Percentiles rank a stretch among this genome's conserved stretches.
Evolutionary conservation across 2,329 filamentous ascomycete species (phyloP).

Genomic region (Thelonectria rubi): DNA sequence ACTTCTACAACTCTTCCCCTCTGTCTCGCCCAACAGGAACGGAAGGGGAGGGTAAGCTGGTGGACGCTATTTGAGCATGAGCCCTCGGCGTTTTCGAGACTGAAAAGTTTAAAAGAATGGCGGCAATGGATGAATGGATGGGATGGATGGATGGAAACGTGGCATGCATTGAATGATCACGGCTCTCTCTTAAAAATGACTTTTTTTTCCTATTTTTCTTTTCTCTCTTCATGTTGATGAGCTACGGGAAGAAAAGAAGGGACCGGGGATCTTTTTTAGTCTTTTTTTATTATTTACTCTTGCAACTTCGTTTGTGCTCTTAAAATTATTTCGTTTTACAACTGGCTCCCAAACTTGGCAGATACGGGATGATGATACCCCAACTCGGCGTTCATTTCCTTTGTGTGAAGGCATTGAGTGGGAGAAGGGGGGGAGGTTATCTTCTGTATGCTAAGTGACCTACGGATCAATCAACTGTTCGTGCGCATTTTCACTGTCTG

Average conservation of each 20-base stretch:
- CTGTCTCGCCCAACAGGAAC: slow-evolving; percentile 13
- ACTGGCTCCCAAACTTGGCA: slow-evolving; percentile 24
- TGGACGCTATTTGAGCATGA: slow-evolving; percentile 43
- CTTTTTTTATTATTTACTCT: slow-evolving; percentile 31
- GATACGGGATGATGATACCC: slow-evolving; percentile 14
- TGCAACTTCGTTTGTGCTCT: background rate
- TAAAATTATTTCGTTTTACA: slow-evolving; percentile 21
- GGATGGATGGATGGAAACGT: slow-evolving; percentile 45
- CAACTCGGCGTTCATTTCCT: slow-evolving; percentile 31
- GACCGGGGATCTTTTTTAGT: slow-evolving; percentile 30
- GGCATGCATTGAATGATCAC: slow-evolving; percentile 46
- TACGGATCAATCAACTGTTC: slow-evolving; percentile 44
- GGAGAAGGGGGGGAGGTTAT: slow-evolving; percentile 26
- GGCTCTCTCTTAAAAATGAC: slow-evolving; percentile 36
- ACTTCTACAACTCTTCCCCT: slow-evolving; percentile 27
- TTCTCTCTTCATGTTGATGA: slow-evolving; percentile 26
- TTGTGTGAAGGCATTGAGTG: slow-evolving; percentile 26
- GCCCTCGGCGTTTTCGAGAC: slow-evolving; percentile 44
- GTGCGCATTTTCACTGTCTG: slow-evolving; percentile 28
- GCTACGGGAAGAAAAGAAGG: slow-evolving; percentile 28
- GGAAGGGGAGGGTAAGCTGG: slow-evolving; percentile 21
- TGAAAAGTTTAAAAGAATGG: slow-evolving; percentile 43
- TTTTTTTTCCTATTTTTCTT: slow-evolving; percentile 14
- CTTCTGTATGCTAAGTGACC: slow-evolving; percentile 40
- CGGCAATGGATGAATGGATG: slow-evolving; percentile 43